Evolutionary conservation across 805 yeast genomes (phyloP).

Genomic region (Yarrowia keelungensis): DNA sequence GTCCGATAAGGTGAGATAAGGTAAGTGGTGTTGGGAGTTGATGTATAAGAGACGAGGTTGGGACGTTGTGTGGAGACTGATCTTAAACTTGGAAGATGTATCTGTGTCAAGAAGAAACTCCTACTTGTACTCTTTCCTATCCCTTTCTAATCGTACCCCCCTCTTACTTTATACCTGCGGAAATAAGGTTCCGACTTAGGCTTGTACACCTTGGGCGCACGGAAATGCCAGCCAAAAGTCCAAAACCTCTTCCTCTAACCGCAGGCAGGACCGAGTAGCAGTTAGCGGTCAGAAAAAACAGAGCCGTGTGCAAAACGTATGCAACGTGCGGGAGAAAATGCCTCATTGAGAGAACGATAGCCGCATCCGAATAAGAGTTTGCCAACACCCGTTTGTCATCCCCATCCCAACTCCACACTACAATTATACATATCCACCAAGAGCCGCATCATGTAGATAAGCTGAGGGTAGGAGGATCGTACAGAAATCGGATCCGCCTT

Average conservation of each 20-base stretch:
- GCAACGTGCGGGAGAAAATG: conserved; percentile 3
- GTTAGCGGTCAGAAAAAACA: conserved; percentile 27
- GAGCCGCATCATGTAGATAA: too few relatives aligned
- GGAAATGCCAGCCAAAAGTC: conserved; percentile 14
- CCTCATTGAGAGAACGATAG: neutral
- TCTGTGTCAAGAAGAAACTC: too few relatives aligned
- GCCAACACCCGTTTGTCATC: too few relatives aligned
- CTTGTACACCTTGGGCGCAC: conserved; percentile 1
- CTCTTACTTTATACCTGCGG: neutral
- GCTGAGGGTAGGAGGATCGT: too few relatives aligned
- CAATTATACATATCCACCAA: too few relatives aligned
- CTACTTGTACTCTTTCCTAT: too few relatives aligned
- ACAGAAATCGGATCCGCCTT: too few relatives aligned
- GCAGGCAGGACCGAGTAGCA: conserved; percentile 40
- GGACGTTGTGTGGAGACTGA: neutral
- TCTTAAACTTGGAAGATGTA: too few relatives aligned
- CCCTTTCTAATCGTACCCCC: too few relatives aligned
- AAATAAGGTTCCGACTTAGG: conserved; percentile 18
- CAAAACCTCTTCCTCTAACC: conserved; percentile 31
- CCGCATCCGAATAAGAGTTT: too few relatives aligned
- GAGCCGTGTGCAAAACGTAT: neutral
- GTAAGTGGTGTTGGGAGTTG: neutral
- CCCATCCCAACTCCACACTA: too few relatives aligned
- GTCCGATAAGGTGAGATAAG: neutral
- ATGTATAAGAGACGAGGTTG: neutral